phyloP scores from a whole-genome alignment of 1,284 basidiomycete species.

The Malassezia furfur region DNA sequence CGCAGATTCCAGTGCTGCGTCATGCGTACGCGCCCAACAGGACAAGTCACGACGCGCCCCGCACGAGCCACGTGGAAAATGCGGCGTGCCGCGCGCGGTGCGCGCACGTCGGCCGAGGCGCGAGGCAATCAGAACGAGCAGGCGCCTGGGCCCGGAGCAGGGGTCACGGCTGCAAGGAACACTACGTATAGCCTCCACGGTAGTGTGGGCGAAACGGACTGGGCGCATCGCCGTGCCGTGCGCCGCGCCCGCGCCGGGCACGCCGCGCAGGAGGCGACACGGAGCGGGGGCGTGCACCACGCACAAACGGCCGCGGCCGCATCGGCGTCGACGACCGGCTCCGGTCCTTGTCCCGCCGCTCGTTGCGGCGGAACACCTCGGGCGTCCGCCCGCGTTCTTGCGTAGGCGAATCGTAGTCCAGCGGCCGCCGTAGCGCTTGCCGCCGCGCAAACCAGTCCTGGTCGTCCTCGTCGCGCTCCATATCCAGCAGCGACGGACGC shows the following conservation, averaged over 20 bases:
- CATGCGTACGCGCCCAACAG: slow-evolving; percentile 4
- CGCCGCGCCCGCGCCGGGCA: not conserved
- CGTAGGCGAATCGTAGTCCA: not conserved
- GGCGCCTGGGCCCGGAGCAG: not conserved
- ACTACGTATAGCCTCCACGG: slow-evolving; percentile 14
- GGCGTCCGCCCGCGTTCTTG: not conserved
- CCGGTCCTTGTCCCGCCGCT: not conserved
- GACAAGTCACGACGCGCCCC: slow-evolving; percentile 2
- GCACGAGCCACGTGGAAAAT: not conserved
- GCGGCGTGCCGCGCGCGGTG: not conserved
- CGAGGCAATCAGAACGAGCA: not conserved
- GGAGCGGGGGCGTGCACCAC: not conserved
- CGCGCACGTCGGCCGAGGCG: not conserved
- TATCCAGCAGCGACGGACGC: slow-evolving; percentile 6
- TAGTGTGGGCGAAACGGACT: slow-evolving; percentile 10
- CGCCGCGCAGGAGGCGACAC: not conserved
- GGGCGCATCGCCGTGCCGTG: not conserved
- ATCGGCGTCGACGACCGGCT: not conserved
- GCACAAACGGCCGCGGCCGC: not conserved
- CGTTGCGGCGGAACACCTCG: not conserved
- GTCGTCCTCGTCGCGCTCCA: slow-evolving; percentile 5
- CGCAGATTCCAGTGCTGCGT: slow-evolving; percentile 6
- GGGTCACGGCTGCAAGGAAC: not conserved
- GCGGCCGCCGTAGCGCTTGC: slow-evolving; percentile 3
- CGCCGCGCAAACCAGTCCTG: slow-evolving; percentile 14